Evolutionary conservation across 2,329 filamentous ascomycete species (phyloP).

Genomic region (Nigrograna mackinnonii): DNA sequence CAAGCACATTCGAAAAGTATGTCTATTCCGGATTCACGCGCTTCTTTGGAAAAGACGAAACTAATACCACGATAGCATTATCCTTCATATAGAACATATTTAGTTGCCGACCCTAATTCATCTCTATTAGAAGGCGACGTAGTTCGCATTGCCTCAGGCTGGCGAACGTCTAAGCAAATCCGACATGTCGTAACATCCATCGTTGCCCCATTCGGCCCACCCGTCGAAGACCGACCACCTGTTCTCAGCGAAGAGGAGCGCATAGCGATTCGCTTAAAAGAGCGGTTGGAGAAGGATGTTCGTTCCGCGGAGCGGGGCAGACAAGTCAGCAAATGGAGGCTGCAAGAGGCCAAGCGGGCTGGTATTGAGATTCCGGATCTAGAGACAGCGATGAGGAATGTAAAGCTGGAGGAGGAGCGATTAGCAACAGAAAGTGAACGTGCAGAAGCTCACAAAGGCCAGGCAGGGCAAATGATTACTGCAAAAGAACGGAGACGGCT

Average conservation of each 20-base stretch:
- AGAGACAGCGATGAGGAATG: conserved; percentile 32
- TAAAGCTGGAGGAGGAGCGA: conserved; percentile 18
- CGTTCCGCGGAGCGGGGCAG: conserved; percentile 48
- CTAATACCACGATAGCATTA: conserved; percentile 57
- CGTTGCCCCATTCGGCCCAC: conserved; percentile 69
- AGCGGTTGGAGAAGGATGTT: conserved; percentile 62
- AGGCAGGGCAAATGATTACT: conserved; percentile 28
- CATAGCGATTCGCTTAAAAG: conserved; percentile 56
- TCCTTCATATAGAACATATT: conserved; percentile 64
- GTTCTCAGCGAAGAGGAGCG: conserved; percentile 68
- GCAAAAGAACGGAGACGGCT: conserved; percentile 28
- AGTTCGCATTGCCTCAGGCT: conserved; percentile 69
- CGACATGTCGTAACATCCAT: conserved; percentile 76
- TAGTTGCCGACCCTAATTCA: conserved; percentile 78
- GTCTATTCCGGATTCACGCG: conserved; percentile 12
- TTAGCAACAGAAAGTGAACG: conserved; percentile 17
- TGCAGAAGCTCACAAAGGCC: conserved; percentile 23
- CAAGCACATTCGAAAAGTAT: conserved; percentile 71
- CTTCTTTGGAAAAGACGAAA: neutral
- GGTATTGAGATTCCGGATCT: conserved; percentile 30
- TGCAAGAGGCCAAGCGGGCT: conserved; percentile 29
- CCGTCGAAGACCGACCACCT: conserved; percentile 66
- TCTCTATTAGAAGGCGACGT: conserved; percentile 76
- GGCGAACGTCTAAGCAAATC: conserved; percentile 68
- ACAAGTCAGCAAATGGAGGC: conserved; percentile 24